Evolutionary conservation across 208 protist species (phyloP).

Genomic region (Acanthamoeba triangularis): DNA sequence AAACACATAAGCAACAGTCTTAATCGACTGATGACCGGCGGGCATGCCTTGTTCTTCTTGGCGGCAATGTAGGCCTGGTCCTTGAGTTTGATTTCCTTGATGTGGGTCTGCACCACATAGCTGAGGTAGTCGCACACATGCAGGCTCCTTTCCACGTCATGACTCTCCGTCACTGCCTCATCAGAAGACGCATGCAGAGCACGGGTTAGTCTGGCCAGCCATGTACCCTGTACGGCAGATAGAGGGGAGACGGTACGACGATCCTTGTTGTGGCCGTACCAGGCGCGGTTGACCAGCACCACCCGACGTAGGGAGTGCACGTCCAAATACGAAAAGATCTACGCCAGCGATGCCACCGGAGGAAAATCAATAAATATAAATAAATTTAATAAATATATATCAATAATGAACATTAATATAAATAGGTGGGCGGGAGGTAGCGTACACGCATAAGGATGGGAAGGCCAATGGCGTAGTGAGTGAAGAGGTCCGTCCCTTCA

Average conservation of each 20-base stretch:
- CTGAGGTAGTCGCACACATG: conserved; percentile 36
- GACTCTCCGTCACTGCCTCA: background rate
- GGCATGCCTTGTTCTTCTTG: conserved; percentile 44
- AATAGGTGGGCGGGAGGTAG: background rate
- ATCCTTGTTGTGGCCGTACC: conserved; percentile 41
- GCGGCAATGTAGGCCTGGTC: background rate
- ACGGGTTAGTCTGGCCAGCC: background rate
- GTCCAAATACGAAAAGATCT: conserved; percentile 43
- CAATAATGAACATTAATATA: background rate
- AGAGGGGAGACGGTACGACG: background rate
- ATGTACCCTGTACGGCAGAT: no score
- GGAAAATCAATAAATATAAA: no score
- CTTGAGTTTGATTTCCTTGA: conserved; percentile 70
- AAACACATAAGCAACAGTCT: background rate
- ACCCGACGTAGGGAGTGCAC: background rate
- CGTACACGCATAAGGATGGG: conserved; percentile 1
- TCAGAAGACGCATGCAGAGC: background rate
- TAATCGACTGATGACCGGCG: background rate
- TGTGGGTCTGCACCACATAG: conserved; percentile 1
- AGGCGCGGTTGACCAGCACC: background rate
- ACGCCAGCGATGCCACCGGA: background rate
- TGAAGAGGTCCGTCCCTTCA: background rate
- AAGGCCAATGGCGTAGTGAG: background rate
- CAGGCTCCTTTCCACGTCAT: background rate
- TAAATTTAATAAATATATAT: background rate